These are phyloP conservation scores for Suillus occidentalis DNA, from an alignment of 768 basidiomycete genomes.

Conservation along the genomic window DNA sequence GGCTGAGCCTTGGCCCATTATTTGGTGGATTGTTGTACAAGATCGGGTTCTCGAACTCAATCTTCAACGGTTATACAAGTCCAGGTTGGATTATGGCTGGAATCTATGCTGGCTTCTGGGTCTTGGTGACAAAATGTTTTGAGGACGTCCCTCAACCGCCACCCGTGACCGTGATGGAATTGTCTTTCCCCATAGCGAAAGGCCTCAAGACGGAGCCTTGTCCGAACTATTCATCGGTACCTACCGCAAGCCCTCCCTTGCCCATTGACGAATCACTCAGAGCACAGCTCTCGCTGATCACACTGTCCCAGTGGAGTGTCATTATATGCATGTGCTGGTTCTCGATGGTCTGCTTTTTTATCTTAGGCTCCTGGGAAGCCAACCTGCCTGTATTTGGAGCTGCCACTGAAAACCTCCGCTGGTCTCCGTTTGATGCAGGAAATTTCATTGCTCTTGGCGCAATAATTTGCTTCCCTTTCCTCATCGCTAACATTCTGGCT, in stretches of 20 bases:
- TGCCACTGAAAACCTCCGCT: slow-evolving; percentile 41
- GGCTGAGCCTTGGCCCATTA: slow-evolving; percentile 65
- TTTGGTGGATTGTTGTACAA: slow-evolving; percentile 62
- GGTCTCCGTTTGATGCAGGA: slow-evolving; percentile 62
- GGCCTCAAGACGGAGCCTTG: slow-evolving; percentile 7
- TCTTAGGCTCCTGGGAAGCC: slow-evolving; percentile 68
- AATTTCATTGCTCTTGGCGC: slow-evolving; percentile 74
- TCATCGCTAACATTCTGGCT: slow-evolving; percentile 57
- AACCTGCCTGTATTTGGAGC: slow-evolving; percentile 65
- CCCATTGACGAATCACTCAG: slow-evolving; percentile 12
- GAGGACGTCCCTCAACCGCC: slow-evolving; percentile 37
- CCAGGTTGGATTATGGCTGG: slow-evolving; percentile 66
- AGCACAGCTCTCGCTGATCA: slow-evolving; percentile 17
- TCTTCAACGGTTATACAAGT: slow-evolving; percentile 70
- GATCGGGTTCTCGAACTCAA: slow-evolving; percentile 51
- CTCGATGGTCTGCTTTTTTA: slow-evolving; percentile 68
- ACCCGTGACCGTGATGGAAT: slow-evolving; percentile 8
- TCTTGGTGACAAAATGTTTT: slow-evolving; percentile 35
- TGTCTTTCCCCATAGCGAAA: slow-evolving; percentile 2
- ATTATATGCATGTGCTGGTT: slow-evolving; percentile 68
- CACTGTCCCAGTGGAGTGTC: slow-evolving; percentile 48
- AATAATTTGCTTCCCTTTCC: slow-evolving; percentile 61
- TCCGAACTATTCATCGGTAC: slow-evolving; percentile 2
- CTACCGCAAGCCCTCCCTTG: not conserved
- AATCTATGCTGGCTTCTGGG: slow-evolving; percentile 55